Evolutionary conservation across 768 basidiomycete species (phyloP).

Genomic region (Gelatoporia subvermispora): DNA sequence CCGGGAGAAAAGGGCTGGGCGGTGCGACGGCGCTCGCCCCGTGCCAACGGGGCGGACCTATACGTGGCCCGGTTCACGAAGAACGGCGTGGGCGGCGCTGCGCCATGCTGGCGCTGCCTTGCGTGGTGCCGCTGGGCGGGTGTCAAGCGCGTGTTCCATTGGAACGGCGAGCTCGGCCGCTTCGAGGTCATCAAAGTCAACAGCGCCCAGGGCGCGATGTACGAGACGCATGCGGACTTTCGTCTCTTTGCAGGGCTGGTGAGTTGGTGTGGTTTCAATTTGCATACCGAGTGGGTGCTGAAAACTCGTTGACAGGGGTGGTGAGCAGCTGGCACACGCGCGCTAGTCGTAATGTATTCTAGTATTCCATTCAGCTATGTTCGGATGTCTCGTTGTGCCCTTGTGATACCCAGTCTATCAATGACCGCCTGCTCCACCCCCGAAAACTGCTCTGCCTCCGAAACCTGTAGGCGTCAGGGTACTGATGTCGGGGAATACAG

Average conservation of each 20-base stretch:
- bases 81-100: constrained; percentile 43
- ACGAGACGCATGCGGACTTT: constrained; percentile 43
- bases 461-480: too few relatives aligned
- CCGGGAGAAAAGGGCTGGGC: constrained; percentile 26
- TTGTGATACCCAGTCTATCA: too few relatives aligned
- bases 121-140: constrained; percentile 57
- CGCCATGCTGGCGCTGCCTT: constrained; percentile 53
- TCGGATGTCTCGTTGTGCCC: too few relatives aligned
- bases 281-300: too few relatives aligned
- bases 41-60: constrained; percentile 48
- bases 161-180: constrained; percentile 32
- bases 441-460: too few relatives aligned
- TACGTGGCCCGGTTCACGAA: constrained; percentile 50
- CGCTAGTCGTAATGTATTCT: too few relatives aligned
- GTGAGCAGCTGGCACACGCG: too few relatives aligned
- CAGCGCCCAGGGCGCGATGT: constrained; percentile 25
- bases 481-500: too few relatives aligned
- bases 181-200: constrained; percentile 46
- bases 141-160: constrained; percentile 52
- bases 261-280: constrained; percentile 18
- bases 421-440: too few relatives aligned
- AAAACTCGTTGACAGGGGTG: too few relatives aligned
- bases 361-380: too few relatives aligned
- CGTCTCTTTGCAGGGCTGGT: constrained; percentile 41
- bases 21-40: constrained; percentile 33